These are phyloP conservation scores for Antitrichia curtipendula DNA, from an alignment of 225 moss, liverwort and hornwort species.

Conservation along the genomic window DNA sequence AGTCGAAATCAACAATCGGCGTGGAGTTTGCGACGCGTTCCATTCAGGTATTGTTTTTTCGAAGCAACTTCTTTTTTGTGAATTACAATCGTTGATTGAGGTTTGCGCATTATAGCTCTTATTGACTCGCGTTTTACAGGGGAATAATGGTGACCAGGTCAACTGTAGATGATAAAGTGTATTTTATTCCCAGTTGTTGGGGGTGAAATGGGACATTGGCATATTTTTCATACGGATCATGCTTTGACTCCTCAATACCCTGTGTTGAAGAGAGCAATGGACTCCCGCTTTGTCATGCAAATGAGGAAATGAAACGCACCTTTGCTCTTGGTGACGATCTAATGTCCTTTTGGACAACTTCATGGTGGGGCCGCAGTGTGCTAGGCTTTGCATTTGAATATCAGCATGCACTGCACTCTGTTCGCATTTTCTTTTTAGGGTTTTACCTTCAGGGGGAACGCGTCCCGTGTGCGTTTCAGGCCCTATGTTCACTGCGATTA, in stretches of 20 bases:
- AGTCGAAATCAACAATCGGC: conserved; percentile 94
- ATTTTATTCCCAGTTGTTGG: not conserved
- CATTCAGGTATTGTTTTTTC: conserved; percentile 24
- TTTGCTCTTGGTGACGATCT: not conserved
- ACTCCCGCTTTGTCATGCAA: not conserved
- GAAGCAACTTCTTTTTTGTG: not conserved
- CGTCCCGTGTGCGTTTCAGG: not conserved
- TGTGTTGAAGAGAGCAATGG: not conserved
- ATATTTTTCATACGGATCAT: not conserved
- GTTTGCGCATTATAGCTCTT: not conserved
- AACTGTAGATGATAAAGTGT: not conserved
- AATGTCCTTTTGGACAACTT: not conserved
- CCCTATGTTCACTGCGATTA: not conserved
- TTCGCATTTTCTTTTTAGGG: not conserved
- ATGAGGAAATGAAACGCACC: not conserved
- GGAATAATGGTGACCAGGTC: not conserved
- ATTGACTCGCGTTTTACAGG: not conserved
- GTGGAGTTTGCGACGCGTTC: conserved; percentile 89
- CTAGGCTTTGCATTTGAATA: not conserved
- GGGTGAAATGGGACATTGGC: not conserved
- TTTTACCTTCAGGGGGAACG: not conserved
- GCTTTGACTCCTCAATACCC: not conserved
- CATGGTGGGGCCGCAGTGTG: not conserved
- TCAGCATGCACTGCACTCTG: not conserved
- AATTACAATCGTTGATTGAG: not conserved